These are phyloP conservation scores for Dactylellina leptospora DNA, from an alignment of 2,329 filamentous ascomycete genomes.

Conservation along the genomic window DNA sequence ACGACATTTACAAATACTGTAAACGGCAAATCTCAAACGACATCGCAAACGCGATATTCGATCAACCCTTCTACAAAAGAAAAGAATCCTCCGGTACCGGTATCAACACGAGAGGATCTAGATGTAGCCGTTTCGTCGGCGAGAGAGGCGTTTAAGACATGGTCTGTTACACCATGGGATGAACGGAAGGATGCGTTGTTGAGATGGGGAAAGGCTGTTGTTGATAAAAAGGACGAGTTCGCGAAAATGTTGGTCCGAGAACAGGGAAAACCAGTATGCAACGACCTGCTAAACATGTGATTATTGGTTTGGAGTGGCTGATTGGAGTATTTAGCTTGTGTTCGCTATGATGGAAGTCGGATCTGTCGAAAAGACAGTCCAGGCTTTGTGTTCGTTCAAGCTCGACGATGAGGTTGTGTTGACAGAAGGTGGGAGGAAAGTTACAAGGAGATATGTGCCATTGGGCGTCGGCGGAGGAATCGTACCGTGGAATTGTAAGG, in stretches of 20 bases:
- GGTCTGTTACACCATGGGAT: conserved; percentile 63
- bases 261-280: conserved; percentile 65
- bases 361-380: not conserved
- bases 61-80: conserved; percentile 66
- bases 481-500: conserved; percentile 69
- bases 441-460: conserved; percentile 63
- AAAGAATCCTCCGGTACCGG: conserved; percentile 65
- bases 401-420: conserved; percentile 64
- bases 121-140: conserved; percentile 65
- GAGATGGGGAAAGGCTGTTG: conserved; percentile 61
- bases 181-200: conserved; percentile 62
- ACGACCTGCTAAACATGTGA: not conserved
- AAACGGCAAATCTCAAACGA: conserved; percentile 64
- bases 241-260: conserved; percentile 63
- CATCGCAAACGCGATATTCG: conserved; percentile 63
- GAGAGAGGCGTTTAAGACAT: conserved; percentile 63
- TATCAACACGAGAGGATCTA: conserved; percentile 64
- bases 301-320: not conserved
- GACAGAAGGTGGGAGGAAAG: conserved; percentile 62
- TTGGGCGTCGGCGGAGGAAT: conserved; percentile 67
- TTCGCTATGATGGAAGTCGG: conserved; percentile 20
- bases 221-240: conserved; percentile 62
- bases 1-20: conserved; percentile 66
- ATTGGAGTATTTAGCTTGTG: conserved; percentile 1
- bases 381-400: conserved; percentile 58